Evolutionary conservation across 1,284 basidiomycete genomes (phyloP).

Genomic region (Ustilago hordei): DNA sequence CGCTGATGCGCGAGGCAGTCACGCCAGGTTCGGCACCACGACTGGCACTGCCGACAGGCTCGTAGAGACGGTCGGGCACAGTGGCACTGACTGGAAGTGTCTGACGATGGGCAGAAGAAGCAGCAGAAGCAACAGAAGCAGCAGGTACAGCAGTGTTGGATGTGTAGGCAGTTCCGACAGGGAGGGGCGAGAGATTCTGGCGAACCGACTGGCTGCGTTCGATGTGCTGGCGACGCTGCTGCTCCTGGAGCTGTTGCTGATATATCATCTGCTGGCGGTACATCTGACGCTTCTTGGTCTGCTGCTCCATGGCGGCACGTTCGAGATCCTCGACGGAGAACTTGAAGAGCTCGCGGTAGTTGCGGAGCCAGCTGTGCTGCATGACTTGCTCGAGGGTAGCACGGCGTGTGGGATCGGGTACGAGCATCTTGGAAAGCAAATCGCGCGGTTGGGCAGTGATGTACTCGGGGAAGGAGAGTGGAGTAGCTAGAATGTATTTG

Average conservation of each 20-base stretch:
- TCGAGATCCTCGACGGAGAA: constrained; percentile 69
- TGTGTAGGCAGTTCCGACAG: constrained; percentile 49
- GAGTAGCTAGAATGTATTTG: constrained; percentile 87
- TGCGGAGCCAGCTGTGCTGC: constrained; percentile 67
- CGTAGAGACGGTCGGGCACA: constrained; percentile 46
- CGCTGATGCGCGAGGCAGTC: constrained; percentile 5
- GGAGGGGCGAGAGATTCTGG: constrained; percentile 38
- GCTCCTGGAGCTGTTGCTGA: constrained; percentile 66
- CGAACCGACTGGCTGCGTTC: constrained; percentile 54
- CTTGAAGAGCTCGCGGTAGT: constrained; percentile 68
- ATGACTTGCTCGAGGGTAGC: constrained; percentile 66
- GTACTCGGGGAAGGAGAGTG: constrained; percentile 68
- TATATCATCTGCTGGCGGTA: constrained; percentile 69
- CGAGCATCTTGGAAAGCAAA: constrained; percentile 66
- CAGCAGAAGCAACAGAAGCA: constrained; percentile 17
- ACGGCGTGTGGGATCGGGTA: constrained; percentile 64
- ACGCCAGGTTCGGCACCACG: constrained; percentile 9
- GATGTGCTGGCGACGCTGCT: constrained; percentile 54
- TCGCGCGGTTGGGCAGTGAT: constrained; percentile 67
- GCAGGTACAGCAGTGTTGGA: constrained; percentile 42
- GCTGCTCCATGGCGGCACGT: constrained; percentile 68
- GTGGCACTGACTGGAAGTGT: constrained; percentile 50
- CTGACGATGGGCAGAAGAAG: constrained; percentile 34
- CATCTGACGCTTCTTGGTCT: constrained; percentile 67
- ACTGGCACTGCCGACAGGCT: constrained; percentile 36